These are phyloP conservation scores for Hypomyces perniciosus DNA, from an alignment of 2,329 filamentous ascomycete species.

Conservation along the genomic window DNA sequence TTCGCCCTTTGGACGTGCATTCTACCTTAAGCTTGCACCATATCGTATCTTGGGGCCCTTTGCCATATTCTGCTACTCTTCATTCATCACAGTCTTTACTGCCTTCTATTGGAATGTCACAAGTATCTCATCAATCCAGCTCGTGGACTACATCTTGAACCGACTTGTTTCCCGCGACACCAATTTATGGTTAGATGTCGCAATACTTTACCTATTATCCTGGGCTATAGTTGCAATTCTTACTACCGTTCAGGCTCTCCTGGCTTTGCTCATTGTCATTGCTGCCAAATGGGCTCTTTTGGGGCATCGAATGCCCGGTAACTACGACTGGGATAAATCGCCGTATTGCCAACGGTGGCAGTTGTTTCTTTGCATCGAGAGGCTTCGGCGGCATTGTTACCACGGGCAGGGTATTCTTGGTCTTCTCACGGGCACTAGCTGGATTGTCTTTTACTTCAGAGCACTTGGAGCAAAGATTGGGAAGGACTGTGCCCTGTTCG, in stretches of 20 bases:
- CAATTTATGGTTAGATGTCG: slow-evolving; percentile 24
- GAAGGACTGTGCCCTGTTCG: slow-evolving; percentile 49
- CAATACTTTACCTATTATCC: slow-evolving; percentile 36
- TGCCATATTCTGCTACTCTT: slow-evolving; percentile 45
- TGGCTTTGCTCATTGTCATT: slow-evolving; percentile 40
- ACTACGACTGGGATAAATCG: slow-evolving; percentile 52
- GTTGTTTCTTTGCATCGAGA: slow-evolving; percentile 46
- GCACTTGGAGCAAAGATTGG: slow-evolving; percentile 48
- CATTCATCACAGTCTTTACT: slow-evolving; percentile 39
- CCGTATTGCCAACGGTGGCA: slow-evolving; percentile 55
- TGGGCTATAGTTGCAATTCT: slow-evolving; percentile 35
- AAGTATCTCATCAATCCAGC: slow-evolving; percentile 41
- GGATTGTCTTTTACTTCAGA: slow-evolving; percentile 47
- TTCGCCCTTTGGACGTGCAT: slow-evolving; percentile 49
- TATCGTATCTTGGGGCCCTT: slow-evolving; percentile 45
- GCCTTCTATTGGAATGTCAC: slow-evolving; percentile 47
- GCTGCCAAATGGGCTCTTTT: slow-evolving; percentile 46
- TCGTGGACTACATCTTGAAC: slow-evolving; percentile 32
- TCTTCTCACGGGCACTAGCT: slow-evolving; percentile 48
- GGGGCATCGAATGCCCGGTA: slow-evolving; percentile 44
- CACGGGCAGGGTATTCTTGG: slow-evolving; percentile 45
- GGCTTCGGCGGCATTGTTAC: slow-evolving; percentile 44
- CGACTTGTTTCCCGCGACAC: slow-evolving; percentile 19
- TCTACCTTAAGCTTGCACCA: slow-evolving; percentile 44
- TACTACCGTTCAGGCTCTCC: slow-evolving; percentile 35